A percentile compares a stretch with the other conserved stretches of the same genome.
These are phyloP conservation scores for Auricularia auricula-judae DNA, from an alignment of 768 basidiomycete species.

Conservation along the genomic window DNA sequence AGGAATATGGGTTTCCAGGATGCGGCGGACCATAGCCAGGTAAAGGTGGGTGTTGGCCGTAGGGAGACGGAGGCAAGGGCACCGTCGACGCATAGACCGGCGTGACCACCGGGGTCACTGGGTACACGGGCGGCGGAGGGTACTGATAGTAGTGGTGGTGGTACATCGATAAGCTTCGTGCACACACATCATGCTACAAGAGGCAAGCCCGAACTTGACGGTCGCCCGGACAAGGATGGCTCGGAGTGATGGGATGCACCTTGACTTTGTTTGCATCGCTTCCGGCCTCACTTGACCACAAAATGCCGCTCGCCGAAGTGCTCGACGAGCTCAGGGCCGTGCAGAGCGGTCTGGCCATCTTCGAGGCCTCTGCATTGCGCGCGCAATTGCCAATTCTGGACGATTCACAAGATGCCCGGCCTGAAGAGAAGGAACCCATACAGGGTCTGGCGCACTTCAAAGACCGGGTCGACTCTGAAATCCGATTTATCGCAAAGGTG, in stretches of 20 bases:
- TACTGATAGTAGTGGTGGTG: neutral
- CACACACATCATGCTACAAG: neutral
- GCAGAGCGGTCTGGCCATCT: neutral
- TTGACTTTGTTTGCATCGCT: neutral
- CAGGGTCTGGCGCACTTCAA: slow-evolving; percentile 2
- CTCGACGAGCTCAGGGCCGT: neutral
- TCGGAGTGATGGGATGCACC: too few species aligned
- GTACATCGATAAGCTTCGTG: neutral
- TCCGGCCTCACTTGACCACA: neutral
- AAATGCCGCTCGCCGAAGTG: neutral
- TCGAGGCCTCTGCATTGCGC: neutral
- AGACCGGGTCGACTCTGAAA: slow-evolving; percentile 4
- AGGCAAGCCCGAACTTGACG: neutral
- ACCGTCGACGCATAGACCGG: neutral
- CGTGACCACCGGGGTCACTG: neutral
- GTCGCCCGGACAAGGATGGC: neutral
- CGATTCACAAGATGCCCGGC: slow-evolving; percentile 1
- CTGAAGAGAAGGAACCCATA: neutral
- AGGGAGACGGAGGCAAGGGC: neutral
- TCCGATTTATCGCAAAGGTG: slow-evolving; percentile 2
- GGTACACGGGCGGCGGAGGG: neutral
- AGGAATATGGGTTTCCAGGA: neutral
- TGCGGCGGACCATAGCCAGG: neutral
- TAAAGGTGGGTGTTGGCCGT: neutral
- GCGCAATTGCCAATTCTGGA: slow-evolving; percentile 1